Conservation (phyloP, 345 rosid species). For the Corchorus capsularis region DNA sequence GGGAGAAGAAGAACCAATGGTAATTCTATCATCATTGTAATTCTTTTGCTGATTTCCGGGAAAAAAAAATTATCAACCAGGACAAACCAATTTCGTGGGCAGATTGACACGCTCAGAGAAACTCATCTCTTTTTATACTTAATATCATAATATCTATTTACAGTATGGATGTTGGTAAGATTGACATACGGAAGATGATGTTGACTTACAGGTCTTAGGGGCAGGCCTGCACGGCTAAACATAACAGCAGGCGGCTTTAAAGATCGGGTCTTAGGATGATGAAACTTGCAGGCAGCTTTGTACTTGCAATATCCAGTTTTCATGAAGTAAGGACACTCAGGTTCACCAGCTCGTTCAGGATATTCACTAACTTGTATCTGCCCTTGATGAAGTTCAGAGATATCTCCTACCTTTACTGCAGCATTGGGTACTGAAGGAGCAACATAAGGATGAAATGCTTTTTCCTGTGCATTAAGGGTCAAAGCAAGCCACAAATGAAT, state of each 20-base stretch:
- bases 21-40: not conserved
- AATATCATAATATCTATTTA: not conserved
- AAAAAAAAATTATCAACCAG: not conserved
- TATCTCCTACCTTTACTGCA: not conserved
- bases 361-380: constrained; percentile 33
- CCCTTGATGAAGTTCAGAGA: constrained; percentile 1
- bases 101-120: not conserved
- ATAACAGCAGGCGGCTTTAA: constrained; percentile 18
- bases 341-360: constrained; percentile 55
- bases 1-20: not conserved
- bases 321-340: constrained; percentile 49
- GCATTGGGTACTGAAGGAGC: not conserved
- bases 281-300: constrained; percentile 45
- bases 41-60: not conserved
- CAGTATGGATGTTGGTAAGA: not conserved
- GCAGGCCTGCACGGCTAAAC: constrained; percentile 40
- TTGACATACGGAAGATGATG: not conserved
- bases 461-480: constrained; percentile 2
- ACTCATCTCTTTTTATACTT: not conserved
- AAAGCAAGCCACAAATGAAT: constrained; percentile 14
- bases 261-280: constrained; percentile 46
- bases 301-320: constrained; percentile 52
- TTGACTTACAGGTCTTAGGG: constrained; percentile 45
- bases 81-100: not conserved
- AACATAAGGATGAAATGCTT: not conserved